These are phyloP conservation scores for Phalaenopsis equestris DNA, from an alignment of 106 monocot species.

Conservation along the genomic window DNA sequence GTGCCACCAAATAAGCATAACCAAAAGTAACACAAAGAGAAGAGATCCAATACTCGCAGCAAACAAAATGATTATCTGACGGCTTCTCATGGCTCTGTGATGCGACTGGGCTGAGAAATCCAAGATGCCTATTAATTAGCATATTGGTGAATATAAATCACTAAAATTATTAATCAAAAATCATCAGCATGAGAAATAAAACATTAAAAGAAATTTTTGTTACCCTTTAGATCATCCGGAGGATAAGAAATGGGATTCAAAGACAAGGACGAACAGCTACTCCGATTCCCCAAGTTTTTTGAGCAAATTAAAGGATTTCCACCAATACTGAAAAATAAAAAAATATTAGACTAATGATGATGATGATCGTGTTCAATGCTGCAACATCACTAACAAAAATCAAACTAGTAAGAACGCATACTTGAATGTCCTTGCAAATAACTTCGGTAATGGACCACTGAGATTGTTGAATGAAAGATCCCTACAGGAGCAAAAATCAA, in stretches of 20 bases:
- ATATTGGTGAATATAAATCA: conserved; percentile 9
- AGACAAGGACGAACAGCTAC: conserved; percentile 74
- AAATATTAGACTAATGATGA: not conserved
- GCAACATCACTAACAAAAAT: not conserved
- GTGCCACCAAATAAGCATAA: conserved; percentile 71
- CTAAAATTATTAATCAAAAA: not conserved
- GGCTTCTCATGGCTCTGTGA: conserved; percentile 32
- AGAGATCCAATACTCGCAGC: conserved; percentile 53
- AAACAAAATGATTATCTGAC: conserved; percentile 46
- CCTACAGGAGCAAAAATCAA: conserved; percentile 22
- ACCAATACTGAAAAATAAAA: conserved; percentile 42
- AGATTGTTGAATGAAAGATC: conserved; percentile 95
- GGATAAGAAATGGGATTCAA: conserved; percentile 69
- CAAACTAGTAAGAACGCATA: conserved; percentile 17
- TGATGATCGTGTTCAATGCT: not conserved
- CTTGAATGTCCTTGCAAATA: conserved; percentile 88
- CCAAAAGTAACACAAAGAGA: conserved; percentile 25
- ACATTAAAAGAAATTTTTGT: not conserved
- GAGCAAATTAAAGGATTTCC: conserved; percentile 90
- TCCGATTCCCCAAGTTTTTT: conserved; percentile 18
- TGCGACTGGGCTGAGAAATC: conserved; percentile 56
- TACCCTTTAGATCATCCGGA: conserved; percentile 75
- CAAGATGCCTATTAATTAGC: conserved; percentile 22
- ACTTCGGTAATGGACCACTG: conserved; percentile 64
- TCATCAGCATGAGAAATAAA: not conserved